phyloP scores from a whole-genome alignment of 192 early-diverging fungal genomes.

The Linnemannia zychae region DNA sequence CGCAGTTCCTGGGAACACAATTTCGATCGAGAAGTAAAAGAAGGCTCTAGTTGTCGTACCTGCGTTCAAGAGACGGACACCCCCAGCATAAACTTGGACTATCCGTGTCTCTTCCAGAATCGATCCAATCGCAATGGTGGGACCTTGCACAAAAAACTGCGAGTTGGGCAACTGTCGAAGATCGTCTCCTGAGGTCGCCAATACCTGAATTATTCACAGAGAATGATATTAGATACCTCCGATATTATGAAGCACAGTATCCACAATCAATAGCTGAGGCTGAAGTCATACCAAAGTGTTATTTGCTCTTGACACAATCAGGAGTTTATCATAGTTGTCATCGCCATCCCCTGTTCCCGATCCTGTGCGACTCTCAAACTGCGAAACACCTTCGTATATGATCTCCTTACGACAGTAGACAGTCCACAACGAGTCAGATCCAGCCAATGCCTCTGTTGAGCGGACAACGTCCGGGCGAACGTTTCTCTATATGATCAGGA shows the following conservation, averaged over 20 bases:
- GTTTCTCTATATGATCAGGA: conserved; percentile 55
- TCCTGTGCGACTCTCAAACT: conserved; percentile 43
- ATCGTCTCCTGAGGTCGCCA: conserved; percentile 84
- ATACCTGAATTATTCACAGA: conserved; percentile 63
- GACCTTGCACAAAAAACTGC: conserved; percentile 80
- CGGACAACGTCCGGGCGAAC: conserved; percentile 60
- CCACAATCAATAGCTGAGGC: neutral
- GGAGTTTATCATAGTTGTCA: conserved; percentile 63
- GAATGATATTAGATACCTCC: neutral
- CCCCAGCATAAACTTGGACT: conserved; percentile 86
- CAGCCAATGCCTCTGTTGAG: conserved; percentile 60
- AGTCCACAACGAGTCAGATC: conserved; percentile 78
- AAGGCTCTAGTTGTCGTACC: conserved; percentile 50
- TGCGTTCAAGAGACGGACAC: conserved; percentile 79
- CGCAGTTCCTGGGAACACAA: neutral
- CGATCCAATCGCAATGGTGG: conserved; percentile 84
- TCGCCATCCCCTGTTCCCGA: conserved; percentile 22
- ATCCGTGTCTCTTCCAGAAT: conserved; percentile 78
- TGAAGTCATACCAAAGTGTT: conserved; percentile 69
- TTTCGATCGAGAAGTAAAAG: neutral
- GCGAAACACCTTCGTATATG: conserved; percentile 57
- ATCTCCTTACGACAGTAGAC: conserved; percentile 70
- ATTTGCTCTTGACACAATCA: conserved; percentile 75
- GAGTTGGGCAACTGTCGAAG: conserved; percentile 81
- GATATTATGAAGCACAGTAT: neutral